Evolutionary conservation across 805 yeast species (phyloP).

Genomic region (Wickerhamiella sergipiensis): DNA sequence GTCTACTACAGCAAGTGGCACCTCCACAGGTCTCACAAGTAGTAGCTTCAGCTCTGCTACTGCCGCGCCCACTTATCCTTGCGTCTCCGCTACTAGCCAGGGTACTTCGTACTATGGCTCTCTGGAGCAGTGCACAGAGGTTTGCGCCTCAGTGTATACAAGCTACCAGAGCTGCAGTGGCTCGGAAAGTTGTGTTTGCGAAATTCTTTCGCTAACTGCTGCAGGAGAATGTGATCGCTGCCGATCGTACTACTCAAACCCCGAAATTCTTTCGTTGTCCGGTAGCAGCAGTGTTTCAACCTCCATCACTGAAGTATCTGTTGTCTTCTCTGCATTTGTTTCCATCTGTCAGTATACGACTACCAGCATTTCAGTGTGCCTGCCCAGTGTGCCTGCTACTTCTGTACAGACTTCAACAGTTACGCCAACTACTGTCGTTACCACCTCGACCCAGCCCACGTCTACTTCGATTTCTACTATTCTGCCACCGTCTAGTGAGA

Average conservation of each 20-base stretch:
- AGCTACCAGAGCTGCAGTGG: slow-evolving; percentile 1
- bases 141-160: slow-evolving; percentile 7
- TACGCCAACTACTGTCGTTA: neutral
- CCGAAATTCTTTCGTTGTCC: neutral
- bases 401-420: slow-evolving; percentile 2
- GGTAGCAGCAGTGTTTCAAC: slow-evolving; percentile 3
- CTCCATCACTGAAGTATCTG: slow-evolving; percentile 5
- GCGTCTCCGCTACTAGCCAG: slow-evolving; percentile 9
- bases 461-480: slow-evolving; percentile 4
- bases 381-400: slow-evolving; percentile 7
- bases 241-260: slow-evolving; percentile 8
- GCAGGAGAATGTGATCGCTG: slow-evolving; percentile 11
- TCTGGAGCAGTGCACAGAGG: slow-evolving; percentile 5
- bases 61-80: slow-evolving; percentile 5
- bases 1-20: slow-evolving; percentile 25
- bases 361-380: slow-evolving; percentile 6
- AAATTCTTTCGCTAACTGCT: slow-evolving; percentile 4
- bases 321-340: slow-evolving; percentile 5
- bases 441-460: neutral
- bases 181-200: slow-evolving; percentile 3
- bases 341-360: slow-evolving; percentile 6
- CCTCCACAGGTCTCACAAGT: slow-evolving; percentile 25
- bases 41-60: slow-evolving; percentile 21
- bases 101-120: slow-evolving; percentile 8
- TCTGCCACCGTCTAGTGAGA: slow-evolving; percentile 1